These are phyloP conservation scores for Boeremia exigua DNA, from an alignment of 2,329 filamentous ascomycete species.

Conservation along the genomic window DNA sequence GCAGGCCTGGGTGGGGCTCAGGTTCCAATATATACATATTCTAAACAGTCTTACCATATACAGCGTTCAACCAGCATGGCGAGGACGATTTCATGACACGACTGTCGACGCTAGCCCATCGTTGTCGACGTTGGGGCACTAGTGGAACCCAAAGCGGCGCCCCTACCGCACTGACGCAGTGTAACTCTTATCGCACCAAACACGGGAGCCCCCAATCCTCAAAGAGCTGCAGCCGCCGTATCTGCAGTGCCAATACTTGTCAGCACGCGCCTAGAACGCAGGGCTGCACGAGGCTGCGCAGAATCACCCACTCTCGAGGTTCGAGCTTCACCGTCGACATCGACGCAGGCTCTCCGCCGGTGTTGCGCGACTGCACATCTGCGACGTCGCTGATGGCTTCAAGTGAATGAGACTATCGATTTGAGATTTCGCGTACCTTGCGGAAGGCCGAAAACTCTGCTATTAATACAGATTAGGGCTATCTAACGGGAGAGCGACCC, in stretches of 20 bases:
- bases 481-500: conserved; percentile 16
- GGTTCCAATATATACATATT: conserved; percentile 10
- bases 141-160: conserved; percentile 15
- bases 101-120: conserved; percentile 1
- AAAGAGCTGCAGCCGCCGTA: conserved; percentile 3
- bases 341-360: neutral
- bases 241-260: conserved; percentile 11
- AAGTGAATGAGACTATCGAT: conserved; percentile 19
- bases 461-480: conserved; percentile 12
- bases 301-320: conserved; percentile 1
- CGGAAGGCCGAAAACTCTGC: conserved; percentile 9
- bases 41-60: conserved; percentile 10
- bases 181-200: conserved; percentile 10
- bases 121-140: conserved; percentile 12
- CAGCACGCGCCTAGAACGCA: conserved; percentile 2
- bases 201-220: neutral
- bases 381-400: conserved; percentile 1
- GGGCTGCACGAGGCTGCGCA: conserved; percentile 9
- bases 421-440: conserved; percentile 19
- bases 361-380: conserved; percentile 2
- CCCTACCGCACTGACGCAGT: conserved; percentile 9
- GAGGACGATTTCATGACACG: conserved; percentile 5
- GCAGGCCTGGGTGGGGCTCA: neutral
- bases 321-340: neutral
- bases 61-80: conserved; percentile 5